These are phyloP conservation scores for Meredithiella fracta DNA, from an alignment of 2,329 filamentous ascomycete genomes.

Conservation along the genomic window DNA sequence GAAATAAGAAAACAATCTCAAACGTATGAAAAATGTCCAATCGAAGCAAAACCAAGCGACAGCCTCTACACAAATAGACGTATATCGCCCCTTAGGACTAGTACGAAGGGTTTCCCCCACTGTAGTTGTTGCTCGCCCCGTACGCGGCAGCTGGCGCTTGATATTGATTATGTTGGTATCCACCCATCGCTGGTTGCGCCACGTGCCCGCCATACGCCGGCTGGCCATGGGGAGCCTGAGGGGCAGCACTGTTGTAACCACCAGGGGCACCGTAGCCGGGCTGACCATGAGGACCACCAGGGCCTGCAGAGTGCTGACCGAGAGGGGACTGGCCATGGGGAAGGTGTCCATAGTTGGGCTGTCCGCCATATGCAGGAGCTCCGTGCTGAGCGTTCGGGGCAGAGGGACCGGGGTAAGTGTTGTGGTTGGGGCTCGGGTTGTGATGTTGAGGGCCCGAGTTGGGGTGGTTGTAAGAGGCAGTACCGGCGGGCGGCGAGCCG, in stretches of 20 bases:
- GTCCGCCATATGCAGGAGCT: conserved; percentile 20
- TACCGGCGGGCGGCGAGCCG: conserved; percentile 14
- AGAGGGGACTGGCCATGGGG: conserved; percentile 16
- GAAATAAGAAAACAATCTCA: background rate
- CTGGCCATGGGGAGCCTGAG: conserved; percentile 14
- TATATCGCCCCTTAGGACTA: background rate
- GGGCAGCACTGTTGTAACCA: conserved; percentile 9
- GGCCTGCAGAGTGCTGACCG: background rate
- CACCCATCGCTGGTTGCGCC: conserved; percentile 15
- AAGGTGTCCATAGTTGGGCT: conserved; percentile 18
- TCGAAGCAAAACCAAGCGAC: background rate
- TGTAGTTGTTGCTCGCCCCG: conserved; percentile 8
- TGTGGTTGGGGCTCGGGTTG: conserved; percentile 16
- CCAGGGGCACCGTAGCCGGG: conserved; percentile 8
- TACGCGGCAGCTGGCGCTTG: conserved; percentile 13
- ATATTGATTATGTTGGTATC: conserved; percentile 17
- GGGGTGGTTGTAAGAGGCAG: conserved; percentile 16
- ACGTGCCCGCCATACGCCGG: conserved; percentile 13
- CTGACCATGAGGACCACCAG: conserved; percentile 10
- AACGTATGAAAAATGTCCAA: background rate
- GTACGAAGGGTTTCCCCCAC: conserved; percentile 9
- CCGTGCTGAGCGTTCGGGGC: conserved; percentile 12
- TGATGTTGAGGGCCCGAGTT: conserved; percentile 13
- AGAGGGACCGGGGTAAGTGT: conserved; percentile 6
- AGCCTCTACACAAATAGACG: background rate